Evolutionary conservation across 441 rosid species (phyloP).

Genomic region (Heliophila coronopifolia): DNA sequence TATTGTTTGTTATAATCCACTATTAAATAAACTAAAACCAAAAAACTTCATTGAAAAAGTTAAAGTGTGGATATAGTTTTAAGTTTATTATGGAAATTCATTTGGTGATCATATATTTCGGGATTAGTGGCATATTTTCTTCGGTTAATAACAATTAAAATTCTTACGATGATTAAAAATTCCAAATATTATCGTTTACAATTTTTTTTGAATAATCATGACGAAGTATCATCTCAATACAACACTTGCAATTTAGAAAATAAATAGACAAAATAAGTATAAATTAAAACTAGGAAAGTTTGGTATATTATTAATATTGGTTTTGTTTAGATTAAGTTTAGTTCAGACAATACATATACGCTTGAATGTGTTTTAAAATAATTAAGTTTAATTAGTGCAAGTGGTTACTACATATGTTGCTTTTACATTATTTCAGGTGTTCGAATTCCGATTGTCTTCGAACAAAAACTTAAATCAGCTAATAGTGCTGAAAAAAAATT

Average conservation of each 20-base stretch:
- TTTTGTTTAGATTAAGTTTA: not conserved
- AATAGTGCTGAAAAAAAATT: no score
- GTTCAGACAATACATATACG: not conserved
- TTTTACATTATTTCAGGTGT: no score
- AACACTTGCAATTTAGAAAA: not conserved
- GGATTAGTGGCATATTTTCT: not conserved
- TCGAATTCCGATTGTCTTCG: no score
- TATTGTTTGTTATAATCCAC: constrained; percentile 22
- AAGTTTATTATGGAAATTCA: constrained; percentile 2
- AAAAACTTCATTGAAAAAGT: not conserved
- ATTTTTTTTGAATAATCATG: not conserved
- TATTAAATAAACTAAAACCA: constrained; percentile 1
- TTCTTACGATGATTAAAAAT: not conserved
- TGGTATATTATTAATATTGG: not conserved
- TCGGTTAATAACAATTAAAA: not conserved
- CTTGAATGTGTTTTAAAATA: not conserved
- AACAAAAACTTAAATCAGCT: no score
- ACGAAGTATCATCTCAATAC: not conserved
- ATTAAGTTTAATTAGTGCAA: no score
- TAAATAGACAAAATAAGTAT: not conserved
- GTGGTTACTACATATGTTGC: not conserved
- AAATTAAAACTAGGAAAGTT: constrained; percentile 3
- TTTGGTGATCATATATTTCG: constrained; percentile 2
- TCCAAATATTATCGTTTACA: not conserved
- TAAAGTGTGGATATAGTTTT: constrained; percentile 9